phyloP scores from a whole-genome alignment of 768 basidiomycete species.

The Boletus eberwhitei region DNA sequence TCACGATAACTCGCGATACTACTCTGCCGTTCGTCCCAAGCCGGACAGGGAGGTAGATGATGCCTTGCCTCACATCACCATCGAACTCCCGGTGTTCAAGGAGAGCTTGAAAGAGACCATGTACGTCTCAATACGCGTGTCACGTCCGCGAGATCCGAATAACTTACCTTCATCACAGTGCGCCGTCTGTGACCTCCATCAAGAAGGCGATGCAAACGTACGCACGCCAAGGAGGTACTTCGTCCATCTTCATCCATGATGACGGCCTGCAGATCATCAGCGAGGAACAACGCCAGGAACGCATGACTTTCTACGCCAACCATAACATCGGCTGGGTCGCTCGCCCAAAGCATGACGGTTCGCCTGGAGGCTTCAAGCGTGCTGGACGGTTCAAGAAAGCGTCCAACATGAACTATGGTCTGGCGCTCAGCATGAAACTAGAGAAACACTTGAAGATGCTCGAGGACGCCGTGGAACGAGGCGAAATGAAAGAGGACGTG shows the following conservation, averaged over 20 bases:
- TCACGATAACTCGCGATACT: conserved; percentile 81
- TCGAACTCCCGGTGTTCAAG: conserved; percentile 88
- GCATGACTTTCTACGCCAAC: conserved; percentile 51
- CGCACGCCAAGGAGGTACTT: conserved; percentile 62
- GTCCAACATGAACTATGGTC: conserved; percentile 85
- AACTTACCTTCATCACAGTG: conserved; percentile 34
- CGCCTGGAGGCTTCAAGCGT: conserved; percentile 31
- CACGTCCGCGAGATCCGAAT: neutral
- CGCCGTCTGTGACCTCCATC: conserved; percentile 70
- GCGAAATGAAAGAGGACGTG: conserved; percentile 42
- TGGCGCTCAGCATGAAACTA: conserved; percentile 39
- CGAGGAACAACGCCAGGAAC: conserved; percentile 43
- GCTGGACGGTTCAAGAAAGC: conserved; percentile 92
- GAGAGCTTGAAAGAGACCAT: conserved; percentile 78
- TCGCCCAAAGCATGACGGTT: conserved; percentile 45
- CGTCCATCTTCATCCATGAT: conserved; percentile 57
- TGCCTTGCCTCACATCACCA: conserved; percentile 67
- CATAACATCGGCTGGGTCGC: conserved; percentile 61
- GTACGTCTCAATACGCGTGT: conserved; percentile 38
- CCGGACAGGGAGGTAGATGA: conserved; percentile 60
- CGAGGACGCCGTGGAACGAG: conserved; percentile 37
- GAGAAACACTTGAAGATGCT: conserved; percentile 43
- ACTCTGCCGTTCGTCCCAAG: conserved; percentile 63
- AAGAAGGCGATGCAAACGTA: conserved; percentile 64
- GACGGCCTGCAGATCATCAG: conserved; percentile 55